Percentiles rank a stretch among this genome's conserved stretches.
These are phyloP conservation scores for Cenchrus americanus DNA, from an alignment of 176 grass and related monocot genomes.

Conservation along the genomic window DNA sequence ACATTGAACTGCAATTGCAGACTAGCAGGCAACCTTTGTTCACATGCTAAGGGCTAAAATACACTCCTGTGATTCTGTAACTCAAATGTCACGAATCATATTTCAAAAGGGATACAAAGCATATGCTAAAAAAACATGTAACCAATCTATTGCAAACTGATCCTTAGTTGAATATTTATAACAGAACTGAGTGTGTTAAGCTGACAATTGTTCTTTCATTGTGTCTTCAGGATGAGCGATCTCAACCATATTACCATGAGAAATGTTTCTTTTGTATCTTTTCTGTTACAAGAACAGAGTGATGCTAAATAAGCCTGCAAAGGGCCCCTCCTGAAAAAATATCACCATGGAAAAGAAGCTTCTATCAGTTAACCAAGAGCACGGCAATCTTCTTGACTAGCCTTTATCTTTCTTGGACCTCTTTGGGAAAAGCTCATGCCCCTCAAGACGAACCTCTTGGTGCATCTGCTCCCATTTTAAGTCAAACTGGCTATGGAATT, in stretches of 20 bases:
- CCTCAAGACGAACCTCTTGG: slow-evolving; percentile 54
- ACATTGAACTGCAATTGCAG: background rate
- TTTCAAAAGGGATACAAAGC: background rate
- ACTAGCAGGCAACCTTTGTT: background rate
- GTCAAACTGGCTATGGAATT: slow-evolving; percentile 56
- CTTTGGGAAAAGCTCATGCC: slow-evolving; percentile 67
- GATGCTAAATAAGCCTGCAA: background rate
- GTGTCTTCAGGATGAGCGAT: background rate
- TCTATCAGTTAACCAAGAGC: slow-evolving; percentile 22
- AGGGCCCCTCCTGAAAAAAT: slow-evolving; percentile 24
- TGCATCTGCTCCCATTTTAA: slow-evolving; percentile 76
- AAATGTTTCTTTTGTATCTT: slow-evolving; percentile 1
- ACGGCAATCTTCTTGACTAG: slow-evolving; percentile 1
- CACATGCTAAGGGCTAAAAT: background rate
- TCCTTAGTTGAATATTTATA: background rate
- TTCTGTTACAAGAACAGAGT: background rate
- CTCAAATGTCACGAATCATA: background rate
- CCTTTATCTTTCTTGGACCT: slow-evolving; percentile 60
- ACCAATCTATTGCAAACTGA: background rate
- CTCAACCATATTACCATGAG: background rate
- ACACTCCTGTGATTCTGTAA: background rate
- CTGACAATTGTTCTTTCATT: background rate
- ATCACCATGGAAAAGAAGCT: slow-evolving; percentile 11
- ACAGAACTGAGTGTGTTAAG: background rate
- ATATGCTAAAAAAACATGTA: background rate